Evolutionary conservation across 108 stramenopile genomes (phyloP), one percentile per base, ranked within the genome.

Genomic region (Skeletonema costatum): DNA sequence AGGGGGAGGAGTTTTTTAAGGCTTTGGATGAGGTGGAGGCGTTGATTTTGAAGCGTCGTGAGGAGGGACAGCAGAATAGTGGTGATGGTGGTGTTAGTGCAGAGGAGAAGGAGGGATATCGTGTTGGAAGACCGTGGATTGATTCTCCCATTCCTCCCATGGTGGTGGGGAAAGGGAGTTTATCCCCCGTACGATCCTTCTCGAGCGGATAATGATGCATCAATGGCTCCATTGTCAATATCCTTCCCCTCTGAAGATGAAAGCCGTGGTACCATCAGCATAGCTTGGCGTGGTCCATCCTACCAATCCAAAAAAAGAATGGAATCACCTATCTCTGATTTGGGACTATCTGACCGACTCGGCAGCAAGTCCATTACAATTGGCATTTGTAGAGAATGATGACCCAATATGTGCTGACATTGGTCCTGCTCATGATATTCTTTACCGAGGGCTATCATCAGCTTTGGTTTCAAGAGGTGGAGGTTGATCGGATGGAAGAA

Each of bases 381-480:
- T 74, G 12, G 81, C 81, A 19, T 82, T 82, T 32, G 81, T 82
- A 0, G 81, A 82, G 65, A 78, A 78, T 69, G 77, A 82, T 30
- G 71, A 82, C 42, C 81, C 81, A 16, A 3, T 82, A 0, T 82
- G 81, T 48, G 81, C 81, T 4, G 71, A 78, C 63, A 35, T 82
- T 32, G 77, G 77, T 38, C 81, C 81, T 1, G 81, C 81, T 3
- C 71, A 71, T 21, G 81, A 82, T 56, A 44, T 77, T 77, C 2
- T 82, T 82, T 42, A 81, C 80, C 1, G 76, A 82, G 66, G 81
- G 81, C 7, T 82, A 82, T 56, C 76, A 82, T 74, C 81, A 82
- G 30, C 44, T 82, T 21, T 82, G 81, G 81, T 73, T 82, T 30
- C 70, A 71, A 11, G 81, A 82, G 53, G 71, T 73, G 17, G 81